Evolutionary conservation across 2,329 filamentous ascomycete genomes (phyloP).

Genomic region (Emericellopsis atlantica): DNA sequence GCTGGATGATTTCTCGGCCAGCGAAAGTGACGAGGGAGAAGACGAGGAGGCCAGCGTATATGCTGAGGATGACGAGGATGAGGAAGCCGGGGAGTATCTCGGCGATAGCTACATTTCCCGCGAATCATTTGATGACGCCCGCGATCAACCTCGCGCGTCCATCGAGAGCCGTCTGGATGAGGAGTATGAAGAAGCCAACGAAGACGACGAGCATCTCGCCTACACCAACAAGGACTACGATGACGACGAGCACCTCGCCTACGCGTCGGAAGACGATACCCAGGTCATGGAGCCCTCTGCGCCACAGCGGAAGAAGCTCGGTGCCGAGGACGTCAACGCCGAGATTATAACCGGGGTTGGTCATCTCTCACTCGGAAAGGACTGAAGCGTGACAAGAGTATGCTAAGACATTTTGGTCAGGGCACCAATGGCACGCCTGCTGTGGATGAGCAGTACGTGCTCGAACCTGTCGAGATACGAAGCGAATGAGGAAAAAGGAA

Average conservation of each 20-base stretch:
- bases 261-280: constrained; percentile 5
- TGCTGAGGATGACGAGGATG: constrained; percentile 28
- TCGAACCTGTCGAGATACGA: constrained; percentile 15
- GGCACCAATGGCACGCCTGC: not conserved
- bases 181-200: constrained; percentile 23
- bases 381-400: constrained; percentile 7
- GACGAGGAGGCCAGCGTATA: constrained; percentile 28
- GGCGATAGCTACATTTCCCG: constrained; percentile 43
- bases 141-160: constrained; percentile 9
- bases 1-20: constrained; percentile 78
- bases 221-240: constrained; percentile 16
- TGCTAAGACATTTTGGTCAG: no score
- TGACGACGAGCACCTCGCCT: constrained; percentile 22
- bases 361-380: constrained; percentile 34
- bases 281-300: not conserved
- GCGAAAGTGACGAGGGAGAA: constrained; percentile 48
- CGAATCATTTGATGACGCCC: constrained; percentile 32
- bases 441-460: constrained; percentile 6
- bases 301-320: constrained; percentile 9
- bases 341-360: constrained; percentile 49
- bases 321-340: constrained; percentile 34
- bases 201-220: constrained; percentile 16
- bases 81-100: constrained; percentile 26
- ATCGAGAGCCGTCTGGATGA: constrained; percentile 29
- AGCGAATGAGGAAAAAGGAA: no score